Evolutionary conservation across 345 rosid species (phyloP).

Genomic region (Cardamine resedifolia): DNA sequence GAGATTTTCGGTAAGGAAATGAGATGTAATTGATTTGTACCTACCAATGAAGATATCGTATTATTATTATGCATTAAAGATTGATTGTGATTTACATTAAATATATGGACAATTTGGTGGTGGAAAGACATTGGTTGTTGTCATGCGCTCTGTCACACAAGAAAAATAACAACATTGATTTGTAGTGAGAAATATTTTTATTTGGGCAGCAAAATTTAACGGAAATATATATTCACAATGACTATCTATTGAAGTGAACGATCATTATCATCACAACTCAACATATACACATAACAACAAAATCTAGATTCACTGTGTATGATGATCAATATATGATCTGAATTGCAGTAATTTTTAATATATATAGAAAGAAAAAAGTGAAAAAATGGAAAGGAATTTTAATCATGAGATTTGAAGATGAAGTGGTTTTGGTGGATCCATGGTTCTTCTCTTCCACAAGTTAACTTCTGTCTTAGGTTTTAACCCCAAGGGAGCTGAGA

Average conservation of each 20-base stretch:
- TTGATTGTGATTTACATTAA: conserved; percentile 27
- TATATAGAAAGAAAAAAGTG: not conserved
- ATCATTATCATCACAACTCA: conserved; percentile 7
- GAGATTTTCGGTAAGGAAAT: not conserved
- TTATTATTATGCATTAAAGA: conserved; percentile 3
- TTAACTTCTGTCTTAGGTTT: conserved; percentile 71
- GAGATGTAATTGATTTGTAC: conserved; percentile 25
- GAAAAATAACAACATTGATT: not conserved
- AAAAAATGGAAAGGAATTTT: not conserved
- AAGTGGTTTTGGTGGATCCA: conserved; percentile 75
- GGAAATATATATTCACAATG: conserved; percentile 21
- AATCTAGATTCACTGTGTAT: conserved; percentile 8
- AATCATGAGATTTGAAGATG: conserved; percentile 40
- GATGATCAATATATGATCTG: not conserved
- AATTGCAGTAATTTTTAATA: not conserved
- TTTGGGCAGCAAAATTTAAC: not conserved
- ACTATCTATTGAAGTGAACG: not conserved
- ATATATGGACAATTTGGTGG: conserved; percentile 23
- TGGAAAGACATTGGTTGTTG: conserved; percentile 25
- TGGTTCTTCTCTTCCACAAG: conserved; percentile 89
- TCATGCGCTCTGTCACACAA: conserved; percentile 18
- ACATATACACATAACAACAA: conserved; percentile 13
- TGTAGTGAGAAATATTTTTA: not conserved
- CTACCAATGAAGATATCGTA: conserved; percentile 23
- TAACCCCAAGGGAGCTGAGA: conserved; percentile 69